A percentile compares a stretch with the other conserved stretches of the same genome.
Conservation (phyloP, 257 asterid species). For the Solanum neorickii region DNA sequence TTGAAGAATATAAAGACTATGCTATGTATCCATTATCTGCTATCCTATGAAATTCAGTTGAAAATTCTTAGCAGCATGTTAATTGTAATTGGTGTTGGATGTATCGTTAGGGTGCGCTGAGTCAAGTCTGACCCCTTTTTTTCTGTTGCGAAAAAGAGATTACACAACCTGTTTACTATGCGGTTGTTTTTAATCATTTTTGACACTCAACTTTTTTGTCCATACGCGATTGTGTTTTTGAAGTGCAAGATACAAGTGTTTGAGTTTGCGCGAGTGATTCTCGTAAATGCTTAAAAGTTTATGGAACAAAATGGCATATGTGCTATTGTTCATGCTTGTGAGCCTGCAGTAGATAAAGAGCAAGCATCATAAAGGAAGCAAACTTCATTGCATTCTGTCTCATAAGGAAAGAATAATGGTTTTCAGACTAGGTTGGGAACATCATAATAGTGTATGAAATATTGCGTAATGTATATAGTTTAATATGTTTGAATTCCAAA, state of each 20-base stretch:
- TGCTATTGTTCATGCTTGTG: constrained; percentile 41
- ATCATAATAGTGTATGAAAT: not conserved
- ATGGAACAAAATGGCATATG: constrained; percentile 61
- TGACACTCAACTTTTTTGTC: not conserved
- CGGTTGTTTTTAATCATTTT: not conserved
- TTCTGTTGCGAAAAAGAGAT: not conserved
- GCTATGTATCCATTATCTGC: not conserved
- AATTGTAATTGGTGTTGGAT: not conserved
- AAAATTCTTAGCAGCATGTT: not conserved
- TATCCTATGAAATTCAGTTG: not conserved
- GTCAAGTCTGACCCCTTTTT: not conserved
- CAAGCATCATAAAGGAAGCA: not conserved
- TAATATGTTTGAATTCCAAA: not conserved
- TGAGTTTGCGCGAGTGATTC: constrained; percentile 69
- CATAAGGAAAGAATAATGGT: not conserved
- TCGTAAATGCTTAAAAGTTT: constrained; percentile 65
- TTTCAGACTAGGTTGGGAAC: not conserved
- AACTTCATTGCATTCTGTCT: not conserved
- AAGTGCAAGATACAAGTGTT: constrained; percentile 86
- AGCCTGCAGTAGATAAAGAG: not conserved
- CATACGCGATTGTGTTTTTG: not conserved
- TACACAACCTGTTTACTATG: not conserved
- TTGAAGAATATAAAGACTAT: no score
- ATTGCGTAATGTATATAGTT: not conserved
- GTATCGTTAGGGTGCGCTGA: not conserved